These are phyloP conservation scores for Chlamydomonas reinhardtii DNA, from an alignment of 163 green algal species.

Conservation along the genomic window DNA sequence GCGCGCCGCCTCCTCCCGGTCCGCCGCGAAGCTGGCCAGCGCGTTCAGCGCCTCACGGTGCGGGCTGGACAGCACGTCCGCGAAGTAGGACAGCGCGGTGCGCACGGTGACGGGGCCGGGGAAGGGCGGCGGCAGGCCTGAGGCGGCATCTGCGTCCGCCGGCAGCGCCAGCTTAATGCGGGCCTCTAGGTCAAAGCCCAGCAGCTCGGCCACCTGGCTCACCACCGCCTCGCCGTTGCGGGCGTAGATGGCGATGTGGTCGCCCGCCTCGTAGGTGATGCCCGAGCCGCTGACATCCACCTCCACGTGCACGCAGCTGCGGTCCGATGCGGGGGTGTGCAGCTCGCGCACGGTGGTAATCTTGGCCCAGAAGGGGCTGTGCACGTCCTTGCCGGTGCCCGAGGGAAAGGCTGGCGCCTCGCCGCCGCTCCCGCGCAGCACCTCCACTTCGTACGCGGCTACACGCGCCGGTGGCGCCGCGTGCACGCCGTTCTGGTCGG, in stretches of 20 bases:
- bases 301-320: constrained; percentile 95
- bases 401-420: constrained; percentile 20
- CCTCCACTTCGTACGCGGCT: constrained; percentile 70
- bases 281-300: constrained; percentile 78
- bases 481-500: constrained; percentile 31
- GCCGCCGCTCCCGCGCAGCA: constrained; percentile 50
- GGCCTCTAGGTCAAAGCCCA: constrained; percentile 76
- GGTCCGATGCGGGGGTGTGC: constrained; percentile 77
- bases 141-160: background rate
- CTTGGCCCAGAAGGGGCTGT: constrained; percentile 68
- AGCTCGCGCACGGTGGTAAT: constrained; percentile 82
- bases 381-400: constrained; percentile 59
- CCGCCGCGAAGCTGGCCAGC: constrained; percentile 81
- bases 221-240: constrained; percentile 86
- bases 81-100: constrained; percentile 83
- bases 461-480: constrained; percentile 4
- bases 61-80: constrained; percentile 87
- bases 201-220: constrained; percentile 66
- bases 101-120: constrained; percentile 78
- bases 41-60: constrained; percentile 78
- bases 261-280: constrained; percentile 84
- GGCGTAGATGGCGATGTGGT: constrained; percentile 92
- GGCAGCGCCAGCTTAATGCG: constrained; percentile 75
- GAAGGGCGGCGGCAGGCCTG: constrained; percentile 62
- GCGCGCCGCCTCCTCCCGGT: constrained; percentile 70